Evolutionary conservation across 768 basidiomycete species (phyloP).

Genomic region (Boletellus ananas): DNA sequence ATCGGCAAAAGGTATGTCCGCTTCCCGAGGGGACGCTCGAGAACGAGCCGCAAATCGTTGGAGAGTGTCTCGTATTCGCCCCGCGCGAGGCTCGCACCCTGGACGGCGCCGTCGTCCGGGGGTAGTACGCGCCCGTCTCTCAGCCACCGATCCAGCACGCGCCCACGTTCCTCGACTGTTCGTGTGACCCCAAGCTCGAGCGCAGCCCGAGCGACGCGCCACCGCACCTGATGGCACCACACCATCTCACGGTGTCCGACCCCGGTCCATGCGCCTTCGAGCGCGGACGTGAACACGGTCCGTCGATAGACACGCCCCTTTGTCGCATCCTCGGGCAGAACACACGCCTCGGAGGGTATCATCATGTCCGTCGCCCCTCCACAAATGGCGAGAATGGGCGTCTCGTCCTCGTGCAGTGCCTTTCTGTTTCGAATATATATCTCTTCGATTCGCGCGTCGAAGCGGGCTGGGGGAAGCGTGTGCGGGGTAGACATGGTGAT

Average conservation of each 20-base stretch:
- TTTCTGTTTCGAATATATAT: constrained; percentile 54
- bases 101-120: constrained; percentile 9
- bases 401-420: constrained; percentile 42
- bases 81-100: constrained; percentile 6
- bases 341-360: constrained; percentile 88
- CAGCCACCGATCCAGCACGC: constrained; percentile 60
- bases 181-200: constrained; percentile 54
- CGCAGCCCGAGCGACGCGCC: constrained; percentile 76
- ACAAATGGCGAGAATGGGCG: constrained; percentile 78
- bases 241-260: constrained; percentile 96
- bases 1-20: constrained; percentile 51
- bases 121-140: constrained; percentile 55
- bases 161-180: constrained; percentile 28
- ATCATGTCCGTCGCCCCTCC: constrained; percentile 91
- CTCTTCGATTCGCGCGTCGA: constrained; percentile 75
- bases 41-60: constrained; percentile 35
- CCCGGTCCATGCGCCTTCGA: constrained; percentile 93
- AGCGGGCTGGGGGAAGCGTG: constrained; percentile 79
- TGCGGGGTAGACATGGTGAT: constrained; percentile 98
- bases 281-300: constrained; percentile 78
- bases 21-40: constrained; percentile 41
- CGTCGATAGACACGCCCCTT: constrained; percentile 39
- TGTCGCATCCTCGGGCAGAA: constrained; percentile 39
- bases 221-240: constrained; percentile 98
- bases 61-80: constrained; percentile 37